A percentile compares a stretch with the other conserved stretches of the same genome.
These are phyloP conservation scores for Glebionis coronaria DNA, from an alignment of 129 eudicot species.

Conservation along the genomic window DNA sequence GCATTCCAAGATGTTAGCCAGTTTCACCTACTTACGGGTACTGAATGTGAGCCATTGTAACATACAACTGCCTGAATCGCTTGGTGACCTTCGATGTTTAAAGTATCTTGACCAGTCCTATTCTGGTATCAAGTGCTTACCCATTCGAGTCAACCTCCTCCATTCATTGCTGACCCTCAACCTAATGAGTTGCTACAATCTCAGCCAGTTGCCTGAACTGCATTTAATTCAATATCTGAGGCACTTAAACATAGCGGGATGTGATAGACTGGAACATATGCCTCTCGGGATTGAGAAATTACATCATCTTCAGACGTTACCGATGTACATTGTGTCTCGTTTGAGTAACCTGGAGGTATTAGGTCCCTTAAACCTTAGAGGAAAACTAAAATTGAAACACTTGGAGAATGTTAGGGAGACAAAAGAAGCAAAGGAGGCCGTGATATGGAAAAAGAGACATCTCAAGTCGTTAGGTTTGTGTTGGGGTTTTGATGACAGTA, in stretches of 20 bases:
- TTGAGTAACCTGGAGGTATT: constrained; percentile 15
- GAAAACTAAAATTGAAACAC: constrained; percentile 31
- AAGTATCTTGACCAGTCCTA: constrained; percentile 36
- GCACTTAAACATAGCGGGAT: constrained; percentile 31
- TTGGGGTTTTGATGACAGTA: constrained; percentile 20
- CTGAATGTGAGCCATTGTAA: constrained; percentile 30
- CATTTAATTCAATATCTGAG: constrained; percentile 19
- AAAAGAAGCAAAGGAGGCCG: constrained; percentile 23
- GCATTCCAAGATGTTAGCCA: constrained; percentile 13
- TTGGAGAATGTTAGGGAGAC: constrained; percentile 18
- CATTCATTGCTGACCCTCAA: constrained; percentile 25
- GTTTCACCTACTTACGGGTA: constrained; percentile 25
- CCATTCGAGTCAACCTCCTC: constrained; percentile 18
- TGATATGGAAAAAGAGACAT: constrained; percentile 24
- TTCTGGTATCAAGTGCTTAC: constrained; percentile 26
- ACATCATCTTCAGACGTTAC: constrained; percentile 25
- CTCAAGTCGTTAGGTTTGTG: constrained; percentile 24
- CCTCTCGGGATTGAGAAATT: constrained; percentile 17
- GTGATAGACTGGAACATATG: constrained; percentile 20
- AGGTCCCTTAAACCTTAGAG: constrained; percentile 29
- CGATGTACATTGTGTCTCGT: constrained; percentile 26
- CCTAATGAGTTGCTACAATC: constrained; percentile 29
- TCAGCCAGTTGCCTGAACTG: constrained; percentile 27
- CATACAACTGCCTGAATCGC: constrained; percentile 22
- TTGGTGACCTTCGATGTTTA: constrained; percentile 25